Percentiles rank a stretch among this genome's conserved stretches.
phyloP scores from a whole-genome alignment of 2,329 filamentous ascomycete species.

The Keithomyces neogunnii region DNA sequence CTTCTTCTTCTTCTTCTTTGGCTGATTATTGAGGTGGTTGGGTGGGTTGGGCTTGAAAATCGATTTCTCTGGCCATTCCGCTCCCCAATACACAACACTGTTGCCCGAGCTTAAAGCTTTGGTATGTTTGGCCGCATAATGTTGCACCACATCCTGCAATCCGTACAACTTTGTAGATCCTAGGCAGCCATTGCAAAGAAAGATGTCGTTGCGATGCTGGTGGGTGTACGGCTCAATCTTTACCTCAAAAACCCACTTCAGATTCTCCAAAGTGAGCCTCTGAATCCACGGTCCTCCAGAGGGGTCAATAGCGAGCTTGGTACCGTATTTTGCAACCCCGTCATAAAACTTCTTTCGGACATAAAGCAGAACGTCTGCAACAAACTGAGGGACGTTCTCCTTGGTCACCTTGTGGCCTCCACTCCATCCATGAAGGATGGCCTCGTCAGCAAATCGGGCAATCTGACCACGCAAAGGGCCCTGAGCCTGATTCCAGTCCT shows the following conservation, averaged over 20 bases:
- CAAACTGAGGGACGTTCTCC: slow-evolving; percentile 59
- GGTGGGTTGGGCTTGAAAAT: slow-evolving; percentile 58
- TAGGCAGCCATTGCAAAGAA: slow-evolving; percentile 65
- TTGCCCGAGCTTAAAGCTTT: slow-evolving; percentile 60
- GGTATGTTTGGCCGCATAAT: slow-evolving; percentile 78
- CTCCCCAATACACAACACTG: slow-evolving; percentile 68
- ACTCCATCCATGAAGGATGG: slow-evolving; percentile 58
- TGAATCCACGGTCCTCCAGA: slow-evolving; percentile 46
- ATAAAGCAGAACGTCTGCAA: slow-evolving; percentile 60
- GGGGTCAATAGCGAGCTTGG: slow-evolving; percentile 37
- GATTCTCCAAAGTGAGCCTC: slow-evolving; percentile 68
- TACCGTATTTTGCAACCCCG: slow-evolving; percentile 45
- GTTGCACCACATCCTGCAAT: slow-evolving; percentile 73
- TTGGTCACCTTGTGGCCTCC: slow-evolving; percentile 54
- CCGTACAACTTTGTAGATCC: slow-evolving; percentile 59
- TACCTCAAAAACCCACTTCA: slow-evolving; percentile 77
- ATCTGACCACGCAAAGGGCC: slow-evolving; percentile 58
- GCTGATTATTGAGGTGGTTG: no score
- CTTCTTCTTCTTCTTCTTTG: background rate
- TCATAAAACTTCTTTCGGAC: slow-evolving; percentile 60
- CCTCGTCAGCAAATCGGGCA: slow-evolving; percentile 59
- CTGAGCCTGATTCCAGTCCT: slow-evolving; percentile 64
- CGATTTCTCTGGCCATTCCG: slow-evolving; percentile 70
- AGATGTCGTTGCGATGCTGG: slow-evolving; percentile 59
- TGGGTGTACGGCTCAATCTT: slow-evolving; percentile 67